Percentiles rank a stretch among this genome's conserved stretches.
Evolutionary conservation across 2,329 filamentous ascomycete genomes (phyloP).

Genomic region (Didymella sp.): DNA sequence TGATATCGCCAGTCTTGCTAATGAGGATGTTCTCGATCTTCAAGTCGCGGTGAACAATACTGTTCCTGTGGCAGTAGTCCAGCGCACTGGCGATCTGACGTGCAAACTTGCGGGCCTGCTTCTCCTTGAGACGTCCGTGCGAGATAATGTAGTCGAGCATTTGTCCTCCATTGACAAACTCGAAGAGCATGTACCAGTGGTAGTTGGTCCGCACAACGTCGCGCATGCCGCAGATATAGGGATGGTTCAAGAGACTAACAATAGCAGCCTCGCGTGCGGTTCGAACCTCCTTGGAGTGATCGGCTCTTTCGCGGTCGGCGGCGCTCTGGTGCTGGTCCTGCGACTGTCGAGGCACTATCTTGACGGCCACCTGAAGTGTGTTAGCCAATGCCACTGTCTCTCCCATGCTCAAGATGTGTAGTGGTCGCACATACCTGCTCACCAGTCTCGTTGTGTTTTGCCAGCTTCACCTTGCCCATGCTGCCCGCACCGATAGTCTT

Average conservation of each 20-base stretch:
- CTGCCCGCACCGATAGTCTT: constrained; percentile 98
- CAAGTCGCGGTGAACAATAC: constrained; percentile 94
- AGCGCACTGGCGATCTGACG: constrained; percentile 95
- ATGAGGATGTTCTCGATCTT: constrained; percentile 99
- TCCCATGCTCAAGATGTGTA: too few species aligned
- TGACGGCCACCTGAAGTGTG: constrained; percentile 79
- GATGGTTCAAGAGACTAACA: constrained; percentile 90
- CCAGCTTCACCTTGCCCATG: constrained; percentile 98
- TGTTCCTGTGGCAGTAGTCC: constrained; percentile 97
- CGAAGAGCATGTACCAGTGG: constrained; percentile 99
- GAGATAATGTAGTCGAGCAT: constrained; percentile 99
- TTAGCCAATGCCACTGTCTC: constrained; percentile 13
- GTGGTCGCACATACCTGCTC: constrained; percentile 73
- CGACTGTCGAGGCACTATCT: constrained; percentile 92
- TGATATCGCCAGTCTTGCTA: constrained; percentile 98
- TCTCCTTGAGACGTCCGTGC: constrained; percentile 95
- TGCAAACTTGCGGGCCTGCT: constrained; percentile 96
- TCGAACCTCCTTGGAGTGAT: constrained; percentile 94
- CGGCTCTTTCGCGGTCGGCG: constrained; percentile 84
- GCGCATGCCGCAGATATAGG: constrained; percentile 93
- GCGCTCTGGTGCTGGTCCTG: constrained; percentile 78
- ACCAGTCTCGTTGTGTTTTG: constrained; percentile 84
- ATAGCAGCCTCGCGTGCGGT: constrained; percentile 96
- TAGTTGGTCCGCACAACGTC: constrained; percentile 96
- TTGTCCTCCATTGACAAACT: constrained; percentile 97